A percentile compares a stretch with the other conserved stretches of the same genome.
These are phyloP conservation scores for Sphaerosporella brunnea DNA, from an alignment of 495 filamentous ascomycete species.

Conservation along the genomic window DNA sequence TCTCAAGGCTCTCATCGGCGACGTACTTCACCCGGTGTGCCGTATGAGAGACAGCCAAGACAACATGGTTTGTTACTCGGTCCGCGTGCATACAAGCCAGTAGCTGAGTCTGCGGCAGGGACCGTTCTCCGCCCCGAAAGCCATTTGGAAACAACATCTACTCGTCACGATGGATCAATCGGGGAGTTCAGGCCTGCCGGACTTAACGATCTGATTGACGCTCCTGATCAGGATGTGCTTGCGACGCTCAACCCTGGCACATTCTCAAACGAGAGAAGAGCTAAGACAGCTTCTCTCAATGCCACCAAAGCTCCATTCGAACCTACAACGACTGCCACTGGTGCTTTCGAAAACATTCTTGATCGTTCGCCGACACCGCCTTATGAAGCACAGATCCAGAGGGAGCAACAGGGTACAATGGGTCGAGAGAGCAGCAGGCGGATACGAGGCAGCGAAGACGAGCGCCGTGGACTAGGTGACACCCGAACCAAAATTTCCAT, in stretches of 20 bases:
- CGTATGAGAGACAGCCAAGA: background rate
- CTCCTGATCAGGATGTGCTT: constrained; percentile 11
- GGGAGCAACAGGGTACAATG: background rate
- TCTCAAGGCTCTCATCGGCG: constrained; percentile 3
- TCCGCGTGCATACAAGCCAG: background rate
- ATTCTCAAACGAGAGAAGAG: background rate
- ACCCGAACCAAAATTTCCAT: constrained; percentile 3
- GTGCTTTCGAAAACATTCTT: constrained; percentile 11
- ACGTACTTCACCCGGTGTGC: no score
- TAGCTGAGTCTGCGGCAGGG: background rate
- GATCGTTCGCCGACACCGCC: constrained; percentile 16
- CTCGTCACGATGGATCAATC: constrained; percentile 17
- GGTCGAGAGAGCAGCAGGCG: background rate
- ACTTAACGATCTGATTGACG: constrained; percentile 22
- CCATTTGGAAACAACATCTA: background rate
- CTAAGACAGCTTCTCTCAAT: no score
- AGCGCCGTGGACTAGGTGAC: background rate
- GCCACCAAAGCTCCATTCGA: background rate
- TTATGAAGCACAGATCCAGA: background rate
- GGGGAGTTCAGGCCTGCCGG: constrained; percentile 17
- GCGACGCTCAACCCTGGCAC: constrained; percentile 19
- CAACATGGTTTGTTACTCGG: background rate
- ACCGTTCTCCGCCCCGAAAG: background rate
- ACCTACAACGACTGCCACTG: no score
- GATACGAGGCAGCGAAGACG: background rate